Conservation (phyloP, 78 protist species). For the Pigoraptor vietnamica region DNA sequence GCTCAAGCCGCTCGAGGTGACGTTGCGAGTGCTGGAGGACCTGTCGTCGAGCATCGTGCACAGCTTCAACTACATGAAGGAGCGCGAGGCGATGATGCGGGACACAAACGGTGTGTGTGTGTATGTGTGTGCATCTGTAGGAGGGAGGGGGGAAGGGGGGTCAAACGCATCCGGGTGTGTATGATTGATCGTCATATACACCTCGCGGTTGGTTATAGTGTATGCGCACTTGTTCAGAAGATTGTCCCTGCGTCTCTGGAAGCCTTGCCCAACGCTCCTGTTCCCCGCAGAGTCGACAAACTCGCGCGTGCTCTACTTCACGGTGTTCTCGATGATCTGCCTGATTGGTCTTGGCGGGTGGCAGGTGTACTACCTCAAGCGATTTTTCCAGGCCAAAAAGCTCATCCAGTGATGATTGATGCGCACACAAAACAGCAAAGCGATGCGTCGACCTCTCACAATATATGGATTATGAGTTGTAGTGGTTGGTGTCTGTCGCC, state of each 20-base stretch:
- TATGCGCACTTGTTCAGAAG: neutral
- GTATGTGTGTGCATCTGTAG: neutral
- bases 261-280: too few relatives aligned
- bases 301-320: slow-evolving; percentile 21
- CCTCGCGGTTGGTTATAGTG: neutral
- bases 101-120: slow-evolving; percentile 12
- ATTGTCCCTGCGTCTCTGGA: neutral
- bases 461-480: too few relatives aligned
- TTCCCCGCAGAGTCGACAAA: slow-evolving; percentile 14
- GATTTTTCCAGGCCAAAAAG: slow-evolving; percentile 13
- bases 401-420: slow-evolving; percentile 2
- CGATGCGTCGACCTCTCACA: too few relatives aligned
- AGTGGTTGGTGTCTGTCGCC: too few relatives aligned
- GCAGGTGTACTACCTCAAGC: slow-evolving; percentile 32
- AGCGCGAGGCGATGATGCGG: slow-evolving; percentile 18
- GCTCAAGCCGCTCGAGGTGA: slow-evolving; percentile 18
- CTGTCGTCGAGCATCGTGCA: neutral
- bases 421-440: too few relatives aligned
- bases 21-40: slow-evolving; percentile 5
- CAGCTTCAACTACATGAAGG: neutral
- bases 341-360: slow-evolving; percentile 8
- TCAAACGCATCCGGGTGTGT: neutral
- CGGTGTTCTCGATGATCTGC: slow-evolving; percentile 6
- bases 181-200: neutral
- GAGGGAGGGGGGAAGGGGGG: too few relatives aligned